Evolutionary conservation across 345 rosid species (phyloP).

Genomic region (Geranium rotundifolium): DNA sequence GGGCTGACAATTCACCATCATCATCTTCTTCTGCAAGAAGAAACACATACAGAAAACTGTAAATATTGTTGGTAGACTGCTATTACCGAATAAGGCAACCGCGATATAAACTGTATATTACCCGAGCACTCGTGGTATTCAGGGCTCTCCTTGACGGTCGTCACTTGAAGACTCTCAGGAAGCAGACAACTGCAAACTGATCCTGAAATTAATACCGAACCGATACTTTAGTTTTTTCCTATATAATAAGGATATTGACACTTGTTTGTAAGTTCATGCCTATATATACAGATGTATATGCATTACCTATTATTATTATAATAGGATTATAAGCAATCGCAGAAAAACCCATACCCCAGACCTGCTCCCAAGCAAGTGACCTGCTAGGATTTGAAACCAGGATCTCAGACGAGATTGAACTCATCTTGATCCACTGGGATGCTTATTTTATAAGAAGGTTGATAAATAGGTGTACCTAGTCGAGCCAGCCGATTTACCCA

Average conservation of each 20-base stretch:
- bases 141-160: constrained; percentile 50
- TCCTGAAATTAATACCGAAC: constrained; percentile 24
- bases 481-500: constrained; percentile 77
- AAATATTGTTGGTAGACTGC: not conserved
- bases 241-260: too few species aligned
- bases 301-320: too few species aligned
- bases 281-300: too few species aligned
- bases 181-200: constrained; percentile 59
- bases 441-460: not conserved
- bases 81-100: not conserved
- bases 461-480: constrained; percentile 33
- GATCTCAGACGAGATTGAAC: too few species aligned
- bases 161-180: constrained; percentile 74
- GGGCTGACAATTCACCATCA: constrained; percentile 27
- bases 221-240: too few species aligned
- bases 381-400: too few species aligned
- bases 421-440: too few species aligned
- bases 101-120: not conserved
- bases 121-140: constrained; percentile 45
- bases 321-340: too few species aligned
- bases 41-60: constrained; percentile 4
- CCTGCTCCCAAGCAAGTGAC: too few species aligned
- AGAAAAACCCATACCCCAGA: too few species aligned
- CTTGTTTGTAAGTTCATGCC: too few species aligned
- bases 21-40: constrained; percentile 33